phyloP scores from a whole-genome alignment of 768 basidiomycete genomes.

The Cystobasidium onofrii region DNA sequence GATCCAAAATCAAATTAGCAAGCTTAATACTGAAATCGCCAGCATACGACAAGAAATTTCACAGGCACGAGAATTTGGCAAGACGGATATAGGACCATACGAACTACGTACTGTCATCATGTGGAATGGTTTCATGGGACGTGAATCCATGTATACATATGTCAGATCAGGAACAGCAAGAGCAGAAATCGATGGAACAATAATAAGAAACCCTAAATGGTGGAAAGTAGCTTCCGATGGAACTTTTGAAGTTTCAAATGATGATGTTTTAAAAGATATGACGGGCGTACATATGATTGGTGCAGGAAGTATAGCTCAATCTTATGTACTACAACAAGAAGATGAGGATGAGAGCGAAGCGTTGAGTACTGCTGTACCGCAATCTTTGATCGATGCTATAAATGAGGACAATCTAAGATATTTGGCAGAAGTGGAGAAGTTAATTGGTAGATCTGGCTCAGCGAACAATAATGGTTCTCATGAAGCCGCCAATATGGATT shows the following conservation, averaged over 20 bases:
- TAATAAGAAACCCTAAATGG: neutral
- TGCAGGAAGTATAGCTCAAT: constrained; percentile 25
- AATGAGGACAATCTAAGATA: neutral
- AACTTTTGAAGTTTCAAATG: neutral
- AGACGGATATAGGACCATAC: neutral
- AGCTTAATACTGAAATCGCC: neutral
- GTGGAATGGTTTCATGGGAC: constrained; percentile 19
- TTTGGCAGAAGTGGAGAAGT: neutral
- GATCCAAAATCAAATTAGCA: neutral
- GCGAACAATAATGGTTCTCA: neutral
- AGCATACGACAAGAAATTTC: neutral
- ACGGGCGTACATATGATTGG: constrained; percentile 33
- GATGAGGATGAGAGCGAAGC: neutral
- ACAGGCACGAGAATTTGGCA: neutral
- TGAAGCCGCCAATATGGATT: neutral
- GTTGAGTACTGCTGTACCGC: neutral
- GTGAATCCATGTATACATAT: constrained; percentile 16
- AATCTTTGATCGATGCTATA: neutral
- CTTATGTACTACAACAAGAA: constrained; percentile 28
- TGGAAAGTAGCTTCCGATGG: neutral
- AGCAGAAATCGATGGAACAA: neutral
- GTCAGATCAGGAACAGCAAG: constrained; percentile 11
- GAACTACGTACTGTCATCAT: constrained; percentile 3
- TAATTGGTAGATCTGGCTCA: neutral
- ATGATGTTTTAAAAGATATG: constrained; percentile 30